Evolutionary conservation across 169 alveolate genomes (phyloP).

Genomic region (Ichthyophthirius multifiliis): DNA sequence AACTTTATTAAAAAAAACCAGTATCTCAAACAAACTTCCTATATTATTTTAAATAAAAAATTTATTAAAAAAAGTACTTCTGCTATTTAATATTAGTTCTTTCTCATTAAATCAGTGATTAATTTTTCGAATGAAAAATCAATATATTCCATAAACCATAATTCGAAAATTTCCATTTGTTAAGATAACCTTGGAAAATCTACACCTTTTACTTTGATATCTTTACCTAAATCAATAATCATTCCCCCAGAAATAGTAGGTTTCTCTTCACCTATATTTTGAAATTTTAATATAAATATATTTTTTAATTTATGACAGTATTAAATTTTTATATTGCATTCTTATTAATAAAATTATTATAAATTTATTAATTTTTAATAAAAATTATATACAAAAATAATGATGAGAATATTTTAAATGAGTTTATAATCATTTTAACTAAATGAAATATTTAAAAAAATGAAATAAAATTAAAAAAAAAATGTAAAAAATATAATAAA

Average conservation of each 20-base stretch:
- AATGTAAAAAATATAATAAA: too few relatives aligned
- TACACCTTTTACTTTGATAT: neutral
- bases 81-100: neutral
- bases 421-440: too few relatives aligned
- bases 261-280: neutral
- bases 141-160: neutral
- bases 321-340: neutral
- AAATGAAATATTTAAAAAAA: neutral
- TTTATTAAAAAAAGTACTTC: neutral
- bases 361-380: too few relatives aligned
- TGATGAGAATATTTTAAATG: too few relatives aligned
- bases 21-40: constrained; percentile 4
- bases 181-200: neutral
- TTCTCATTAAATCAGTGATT: neutral
- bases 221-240: neutral
- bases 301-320: too few relatives aligned
- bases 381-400: too few relatives aligned
- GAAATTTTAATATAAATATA: too few relatives aligned
- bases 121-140: neutral
- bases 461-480: neutral
- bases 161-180: neutral
- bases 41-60: neutral
- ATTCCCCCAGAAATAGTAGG: constrained; percentile 4
- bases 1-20: constrained; percentile 8
- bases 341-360: too few relatives aligned